Conservation (phyloP, 108 stramenopile genomes). For the Fragilaria crotonensis region DNA sequence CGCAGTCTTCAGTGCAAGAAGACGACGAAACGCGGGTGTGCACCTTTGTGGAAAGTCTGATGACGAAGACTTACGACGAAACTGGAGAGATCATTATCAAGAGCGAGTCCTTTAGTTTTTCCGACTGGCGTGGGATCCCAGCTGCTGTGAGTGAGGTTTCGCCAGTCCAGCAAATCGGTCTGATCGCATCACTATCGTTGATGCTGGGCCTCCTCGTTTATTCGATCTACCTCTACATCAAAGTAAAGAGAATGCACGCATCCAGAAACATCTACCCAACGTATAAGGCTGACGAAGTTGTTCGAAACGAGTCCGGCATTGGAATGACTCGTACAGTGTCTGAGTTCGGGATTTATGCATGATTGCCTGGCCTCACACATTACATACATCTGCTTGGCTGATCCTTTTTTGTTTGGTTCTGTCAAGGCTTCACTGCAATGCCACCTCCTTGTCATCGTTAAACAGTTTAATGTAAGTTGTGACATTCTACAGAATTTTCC, state of each 20-base stretch:
- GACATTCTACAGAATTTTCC: too few species aligned
- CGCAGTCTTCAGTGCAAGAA: conserved; percentile 32
- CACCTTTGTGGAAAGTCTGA: conserved; percentile 56
- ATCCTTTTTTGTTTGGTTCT: too few species aligned
- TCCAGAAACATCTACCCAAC: background rate
- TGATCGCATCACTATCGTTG: conserved; percentile 15
- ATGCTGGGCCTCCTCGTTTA: conserved; percentile 16
- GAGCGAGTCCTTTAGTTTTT: background rate
- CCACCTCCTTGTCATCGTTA: too few species aligned
- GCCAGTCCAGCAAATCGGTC: conserved; percentile 8
- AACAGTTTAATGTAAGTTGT: too few species aligned
- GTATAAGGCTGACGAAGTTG: background rate
- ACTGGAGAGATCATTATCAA: conserved; percentile 44
- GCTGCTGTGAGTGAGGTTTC: background rate
- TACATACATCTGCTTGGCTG: too few species aligned
- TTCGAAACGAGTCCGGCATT: background rate
- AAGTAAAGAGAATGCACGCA: background rate
- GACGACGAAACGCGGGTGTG: conserved; percentile 43
- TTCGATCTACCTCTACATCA: conserved; percentile 25
- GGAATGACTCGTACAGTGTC: background rate
- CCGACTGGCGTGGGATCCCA: background rate
- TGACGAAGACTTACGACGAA: conserved; percentile 69
- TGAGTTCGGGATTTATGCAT: background rate
- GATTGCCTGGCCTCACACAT: too few species aligned
- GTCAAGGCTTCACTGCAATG: too few species aligned